Percentiles rank a stretch among this genome's conserved stretches.
Evolutionary conservation across 78 protist genomes (phyloP).

Genomic region (Dictyostelium citrinum): DNA sequence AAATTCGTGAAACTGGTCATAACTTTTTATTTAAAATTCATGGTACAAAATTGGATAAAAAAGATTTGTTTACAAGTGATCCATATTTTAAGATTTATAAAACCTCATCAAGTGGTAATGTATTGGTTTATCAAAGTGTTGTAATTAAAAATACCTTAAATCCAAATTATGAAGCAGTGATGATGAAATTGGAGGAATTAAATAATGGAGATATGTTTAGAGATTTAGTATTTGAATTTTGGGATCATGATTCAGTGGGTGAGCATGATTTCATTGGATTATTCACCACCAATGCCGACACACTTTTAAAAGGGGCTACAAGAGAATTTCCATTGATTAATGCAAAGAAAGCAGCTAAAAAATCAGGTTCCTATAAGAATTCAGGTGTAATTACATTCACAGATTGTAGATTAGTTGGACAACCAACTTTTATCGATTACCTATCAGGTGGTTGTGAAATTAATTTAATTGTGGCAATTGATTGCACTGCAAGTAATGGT

Average conservation of each 20-base stretch:
- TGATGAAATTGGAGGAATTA: neutral
- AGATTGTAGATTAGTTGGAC: neutral
- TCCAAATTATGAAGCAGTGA: slow-evolving; percentile 49
- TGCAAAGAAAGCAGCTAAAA: slow-evolving; percentile 50
- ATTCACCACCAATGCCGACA: neutral
- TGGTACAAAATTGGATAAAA: neutral
- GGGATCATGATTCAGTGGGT: slow-evolving; percentile 75
- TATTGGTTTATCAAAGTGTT: slow-evolving; percentile 66
- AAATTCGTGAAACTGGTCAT: neutral
- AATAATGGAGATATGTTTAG: neutral
- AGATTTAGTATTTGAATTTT: slow-evolving; percentile 41
- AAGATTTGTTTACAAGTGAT: slow-evolving; percentile 52
- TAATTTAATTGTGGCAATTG: slow-evolving; percentile 83
- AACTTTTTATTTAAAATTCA: neutral
- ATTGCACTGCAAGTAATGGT: slow-evolving; percentile 90
- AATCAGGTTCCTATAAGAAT: slow-evolving; percentile 24
- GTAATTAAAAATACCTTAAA: slow-evolving; percentile 33
- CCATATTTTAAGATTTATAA: slow-evolving; percentile 64
- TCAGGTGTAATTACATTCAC: slow-evolving; percentile 57
- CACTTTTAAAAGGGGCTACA: neutral
- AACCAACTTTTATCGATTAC: slow-evolving; percentile 78
- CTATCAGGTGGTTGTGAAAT: slow-evolving; percentile 78
- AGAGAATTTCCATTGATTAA: slow-evolving; percentile 14
- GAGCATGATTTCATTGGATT: slow-evolving; percentile 81
- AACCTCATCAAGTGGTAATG: neutral